Evolutionary conservation across 495 filamentous ascomycete species (phyloP).

Genomic region (Amniculicola lignicola): DNA sequence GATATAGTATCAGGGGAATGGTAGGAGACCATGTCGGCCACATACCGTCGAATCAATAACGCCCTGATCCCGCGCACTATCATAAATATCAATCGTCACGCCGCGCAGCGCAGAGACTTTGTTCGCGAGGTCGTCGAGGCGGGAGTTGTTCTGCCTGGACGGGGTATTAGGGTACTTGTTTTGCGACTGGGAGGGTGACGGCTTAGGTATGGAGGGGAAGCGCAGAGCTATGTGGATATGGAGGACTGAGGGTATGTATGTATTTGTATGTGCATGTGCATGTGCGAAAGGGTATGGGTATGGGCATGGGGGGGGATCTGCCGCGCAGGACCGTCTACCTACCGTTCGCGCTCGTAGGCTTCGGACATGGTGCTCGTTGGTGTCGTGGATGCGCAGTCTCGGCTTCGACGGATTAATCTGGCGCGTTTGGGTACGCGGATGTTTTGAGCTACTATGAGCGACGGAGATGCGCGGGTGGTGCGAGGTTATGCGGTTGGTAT

Average conservation of each 20-base stretch:
- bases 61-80: conserved; percentile 81
- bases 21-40: conserved; percentile 13
- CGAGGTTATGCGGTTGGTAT: not conserved
- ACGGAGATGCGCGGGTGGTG: not conserved
- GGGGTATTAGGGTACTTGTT: conserved; percentile 1
- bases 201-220: not conserved
- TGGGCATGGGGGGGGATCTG: too few species aligned
- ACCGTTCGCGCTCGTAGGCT: conserved; percentile 89
- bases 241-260: too few species aligned
- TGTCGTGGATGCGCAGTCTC: not conserved
- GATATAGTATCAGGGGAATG: not conserved
- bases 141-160: conserved; percentile 84
- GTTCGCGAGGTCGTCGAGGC: conserved; percentile 80
- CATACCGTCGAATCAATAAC: conserved; percentile 82
- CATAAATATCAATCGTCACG: conserved; percentile 99
- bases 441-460: not conserved
- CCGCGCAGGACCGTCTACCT: conserved; percentile 33
- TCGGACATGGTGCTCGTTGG: conserved; percentile 67
- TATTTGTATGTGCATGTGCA: too few species aligned
- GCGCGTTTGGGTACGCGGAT: not conserved
- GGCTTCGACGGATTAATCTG: not conserved
- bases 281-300: too few species aligned
- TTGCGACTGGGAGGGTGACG: not conserved
- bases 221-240: not conserved
- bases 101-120: conserved; percentile 90